These are phyloP conservation scores for Mollisia scopiformis DNA, from an alignment of 2,329 filamentous ascomycete genomes.

Conservation along the genomic window DNA sequence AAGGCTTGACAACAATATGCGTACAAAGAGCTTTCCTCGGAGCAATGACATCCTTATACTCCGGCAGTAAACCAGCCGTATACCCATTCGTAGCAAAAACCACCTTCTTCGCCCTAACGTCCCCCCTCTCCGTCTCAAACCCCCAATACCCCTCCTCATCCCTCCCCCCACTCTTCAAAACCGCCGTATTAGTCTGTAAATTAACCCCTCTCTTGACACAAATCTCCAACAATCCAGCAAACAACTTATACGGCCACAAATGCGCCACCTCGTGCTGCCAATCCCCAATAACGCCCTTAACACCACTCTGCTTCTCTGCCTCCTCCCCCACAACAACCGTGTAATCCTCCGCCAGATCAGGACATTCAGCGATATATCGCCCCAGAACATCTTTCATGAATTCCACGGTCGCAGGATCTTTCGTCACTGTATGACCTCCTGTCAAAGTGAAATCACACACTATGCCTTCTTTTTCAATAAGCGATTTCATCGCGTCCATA, in stretches of 20 bases:
- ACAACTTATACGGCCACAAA: constrained; percentile 63
- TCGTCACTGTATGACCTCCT: constrained; percentile 9
- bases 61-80: constrained; percentile 60
- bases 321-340: not conserved
- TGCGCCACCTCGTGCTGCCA: not conserved
- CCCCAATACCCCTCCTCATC: not conserved
- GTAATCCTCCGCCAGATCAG: not conserved
- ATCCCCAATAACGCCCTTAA: not conserved
- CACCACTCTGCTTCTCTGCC: not conserved
- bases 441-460: constrained; percentile 43
- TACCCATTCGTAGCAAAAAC: constrained; percentile 71
- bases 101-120: constrained; percentile 54
- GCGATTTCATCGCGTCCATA: constrained; percentile 39
- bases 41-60: constrained; percentile 62
- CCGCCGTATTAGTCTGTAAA: constrained; percentile 55
- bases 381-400: constrained; percentile 7
- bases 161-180: not conserved
- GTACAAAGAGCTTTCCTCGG: constrained; percentile 45
- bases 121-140: constrained; percentile 53
- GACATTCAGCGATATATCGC: not conserved
- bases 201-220: constrained; percentile 50
- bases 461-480: constrained; percentile 43
- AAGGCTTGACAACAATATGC: not conserved
- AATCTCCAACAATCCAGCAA: constrained; percentile 50
- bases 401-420: constrained; percentile 16